Conservation (phyloP, 2,329 filamentous ascomycete genomes). For the Periglandula ipomoeae region DNA sequence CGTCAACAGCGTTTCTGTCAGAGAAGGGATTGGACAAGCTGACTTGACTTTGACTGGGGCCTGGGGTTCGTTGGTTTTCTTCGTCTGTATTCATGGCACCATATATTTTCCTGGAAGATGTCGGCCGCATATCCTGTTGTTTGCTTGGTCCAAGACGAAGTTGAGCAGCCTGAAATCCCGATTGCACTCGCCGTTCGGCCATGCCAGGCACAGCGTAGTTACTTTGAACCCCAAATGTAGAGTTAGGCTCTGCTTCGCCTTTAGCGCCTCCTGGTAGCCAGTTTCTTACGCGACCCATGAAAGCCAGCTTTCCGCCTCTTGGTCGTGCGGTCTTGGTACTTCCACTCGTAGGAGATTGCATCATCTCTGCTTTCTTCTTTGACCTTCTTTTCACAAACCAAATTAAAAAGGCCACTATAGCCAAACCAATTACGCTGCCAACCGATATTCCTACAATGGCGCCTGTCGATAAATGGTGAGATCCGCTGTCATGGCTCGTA, state of each 20-base stretch:
- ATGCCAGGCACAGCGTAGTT: neutral
- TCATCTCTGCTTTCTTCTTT: slow-evolving; percentile 11
- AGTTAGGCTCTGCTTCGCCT: slow-evolving; percentile 13
- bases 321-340: slow-evolving; percentile 13
- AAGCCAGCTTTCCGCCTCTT: slow-evolving; percentile 13
- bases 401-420: slow-evolving; percentile 36
- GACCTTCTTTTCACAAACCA: slow-evolving; percentile 38
- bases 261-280: slow-evolving; percentile 16
- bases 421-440: slow-evolving; percentile 34
- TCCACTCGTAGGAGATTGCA: slow-evolving; percentile 16
- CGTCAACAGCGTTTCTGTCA: slow-evolving; percentile 35
- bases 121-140: neutral
- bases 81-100: neutral
- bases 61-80: neutral
- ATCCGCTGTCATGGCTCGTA: neutral
- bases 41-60: neutral
- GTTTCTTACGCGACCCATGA: neutral
- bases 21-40: slow-evolving; percentile 33
- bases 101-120: neutral
- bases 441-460: slow-evolving; percentile 43
- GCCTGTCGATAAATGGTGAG: slow-evolving; percentile 12
- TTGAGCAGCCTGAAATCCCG: neutral
- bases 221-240: neutral
- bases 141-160: neutral
- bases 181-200: neutral